Evolutionary conservation across 331 rosid genomes (phyloP), one percentile per base, ranked within the genome.

Genomic region (Saraca asoca): DNA sequence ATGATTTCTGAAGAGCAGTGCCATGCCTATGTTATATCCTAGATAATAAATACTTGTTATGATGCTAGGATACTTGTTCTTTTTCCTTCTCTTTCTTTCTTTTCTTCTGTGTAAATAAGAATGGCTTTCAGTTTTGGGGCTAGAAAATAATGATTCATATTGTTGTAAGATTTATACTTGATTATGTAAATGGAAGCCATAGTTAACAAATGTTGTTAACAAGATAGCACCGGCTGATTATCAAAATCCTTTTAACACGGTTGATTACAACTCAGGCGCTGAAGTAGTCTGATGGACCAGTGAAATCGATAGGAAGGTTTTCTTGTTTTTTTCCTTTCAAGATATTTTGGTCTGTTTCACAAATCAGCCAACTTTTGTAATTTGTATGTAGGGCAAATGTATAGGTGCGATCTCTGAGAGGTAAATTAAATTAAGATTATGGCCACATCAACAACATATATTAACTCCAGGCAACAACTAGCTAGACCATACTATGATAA

Each of bases 41-140:
- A 34, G 38, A 34, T 37, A 53, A 46, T 35, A 34, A 52, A 5
- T 51, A 41, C 12, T 24, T 62, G 56, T n/a, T n/a, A 38, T 29
- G 39, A 20, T 63, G 17, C 35, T 38, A 19, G 52, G 73, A 76
- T 35, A 59, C 62, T 31, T 60, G 48, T 38, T 54, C 54, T 42
- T 58, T 42, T 51, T 58, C 51, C 63, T 62, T 65, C 12, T 45
- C 2, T 54, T 58, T 24, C 54, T n/a, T n/a, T n/a, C n/a, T n/a
- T n/a, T n/a, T n/a, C n/a, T n/a, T n/a, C n/a, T n/a, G n/a, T 20
- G 33, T 8, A 58, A 29, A 43, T 33, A 42, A 44, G 15, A 49
- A 51, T 41, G 16, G 62, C 51, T 76, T 55, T 16, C 69, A 58
- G 53, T 70, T 77, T 50, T 29, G 39, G 49, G 58, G 29, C n/a